These are phyloP conservation scores for Pulicaria dysenterica DNA, from an alignment of 129 eudicot genomes.

Conservation along the genomic window DNA sequence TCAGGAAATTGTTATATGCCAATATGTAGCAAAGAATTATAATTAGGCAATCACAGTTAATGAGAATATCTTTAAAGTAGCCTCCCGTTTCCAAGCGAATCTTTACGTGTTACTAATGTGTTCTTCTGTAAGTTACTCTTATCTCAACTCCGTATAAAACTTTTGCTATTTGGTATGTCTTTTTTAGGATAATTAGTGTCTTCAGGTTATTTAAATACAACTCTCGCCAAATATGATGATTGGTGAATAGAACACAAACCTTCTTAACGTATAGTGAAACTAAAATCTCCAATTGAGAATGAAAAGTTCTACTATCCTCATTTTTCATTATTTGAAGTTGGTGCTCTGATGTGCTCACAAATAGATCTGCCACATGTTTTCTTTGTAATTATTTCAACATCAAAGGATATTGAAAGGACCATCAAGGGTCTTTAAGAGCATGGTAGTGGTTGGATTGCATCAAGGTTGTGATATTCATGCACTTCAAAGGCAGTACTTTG, in stretches of 20 bases:
- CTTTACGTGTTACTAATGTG: too few species aligned
- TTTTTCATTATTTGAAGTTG: slow-evolving; percentile 1
- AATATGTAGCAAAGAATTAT: too few species aligned
- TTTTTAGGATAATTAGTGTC: not conserved
- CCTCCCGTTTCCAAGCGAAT: too few species aligned
- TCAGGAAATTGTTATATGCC: too few species aligned
- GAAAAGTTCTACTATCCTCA: slow-evolving; percentile 3
- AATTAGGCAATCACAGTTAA: too few species aligned
- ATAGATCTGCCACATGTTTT: not conserved
- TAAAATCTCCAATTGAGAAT: not conserved
- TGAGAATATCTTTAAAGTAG: too few species aligned
- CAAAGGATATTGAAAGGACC: slow-evolving; percentile 85
- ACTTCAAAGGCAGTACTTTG: slow-evolving; percentile 66
- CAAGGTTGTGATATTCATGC: slow-evolving; percentile 79
- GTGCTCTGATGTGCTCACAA: slow-evolving; percentile 15
- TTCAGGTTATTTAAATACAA: not conserved
- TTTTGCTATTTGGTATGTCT: too few species aligned
- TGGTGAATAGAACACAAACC: too few species aligned
- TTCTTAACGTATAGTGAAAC: slow-evolving; percentile 5
- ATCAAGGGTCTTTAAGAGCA: slow-evolving; percentile 88
- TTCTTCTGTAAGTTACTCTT: too few species aligned
- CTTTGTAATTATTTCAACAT: slow-evolving; percentile 49
- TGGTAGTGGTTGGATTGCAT: slow-evolving; percentile 97
- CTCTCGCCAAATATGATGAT: not conserved
- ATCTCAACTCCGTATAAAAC: too few species aligned